Base-by-base conservation (phyloP, 176 grass and related monocot genomes). In the Musa itinerans region DNA sequence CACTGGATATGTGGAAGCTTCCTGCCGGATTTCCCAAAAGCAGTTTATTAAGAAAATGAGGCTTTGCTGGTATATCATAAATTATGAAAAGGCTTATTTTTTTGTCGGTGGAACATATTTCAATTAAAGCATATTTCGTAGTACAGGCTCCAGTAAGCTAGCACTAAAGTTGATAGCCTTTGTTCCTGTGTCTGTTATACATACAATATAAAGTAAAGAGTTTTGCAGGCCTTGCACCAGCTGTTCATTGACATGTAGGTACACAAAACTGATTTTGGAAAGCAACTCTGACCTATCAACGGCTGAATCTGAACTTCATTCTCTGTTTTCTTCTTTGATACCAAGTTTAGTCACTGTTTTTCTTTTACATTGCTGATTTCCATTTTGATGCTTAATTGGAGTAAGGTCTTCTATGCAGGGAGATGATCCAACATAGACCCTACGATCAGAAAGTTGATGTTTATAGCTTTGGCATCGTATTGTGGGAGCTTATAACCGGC, bases 361-460 rank as follows among this genome's bases (percentile, higher is more conserved):
- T 24, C 54, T 19, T 49, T 26, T 5, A 11, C 61, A 53, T 17
- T 16, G 4, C 34, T 0, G 0, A 43, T 5, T 43, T 43, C 34
- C 3, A 0, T 54, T 1, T 12, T 17, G 61, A 68, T 66, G 23
- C 53, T 86, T 75, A 20, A 74, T 81, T 49, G 79, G 50, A 23
- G 72, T 15, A 1, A 76, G 63, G 48, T 59, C 54, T 70, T 65
- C 24, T 43, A 84, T 90, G 62, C 86, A 93, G 95, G 76, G 90
- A 98, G 80, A 98, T 98, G 95, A 98, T 98, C 79, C 88, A 98
- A 80, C 95, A 98, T 78, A 87, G 90, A 73, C 90, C 95, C 58
- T 98, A 93, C 74, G 89, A 88, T 80, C 95, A 98, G 75, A 98
- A 98, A 85, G 95, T 98, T 56, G 95, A 98, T 70, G 95, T 93